These are phyloP conservation scores for Hysterangium stoloniferum DNA, from an alignment of 768 basidiomycete genomes.

Conservation along the genomic window DNA sequence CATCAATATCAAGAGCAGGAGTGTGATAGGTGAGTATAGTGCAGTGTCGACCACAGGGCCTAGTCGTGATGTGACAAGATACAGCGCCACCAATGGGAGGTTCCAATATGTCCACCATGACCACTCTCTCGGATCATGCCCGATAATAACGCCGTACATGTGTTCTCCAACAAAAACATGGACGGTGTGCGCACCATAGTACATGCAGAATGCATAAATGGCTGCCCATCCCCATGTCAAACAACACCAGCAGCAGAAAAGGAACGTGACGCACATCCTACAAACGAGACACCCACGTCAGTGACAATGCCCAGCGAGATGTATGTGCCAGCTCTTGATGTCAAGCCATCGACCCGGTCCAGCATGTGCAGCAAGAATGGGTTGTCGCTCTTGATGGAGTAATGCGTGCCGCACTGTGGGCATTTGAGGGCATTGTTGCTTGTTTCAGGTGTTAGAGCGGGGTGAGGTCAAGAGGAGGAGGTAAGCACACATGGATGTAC, in stretches of 20 bases:
- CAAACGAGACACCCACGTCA: slow-evolving; percentile 45
- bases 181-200: slow-evolving; percentile 68
- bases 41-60: slow-evolving; percentile 17
- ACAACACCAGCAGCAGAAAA: not conserved
- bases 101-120: slow-evolving; percentile 70
- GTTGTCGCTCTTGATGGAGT: slow-evolving; percentile 55
- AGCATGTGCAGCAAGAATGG: slow-evolving; percentile 44
- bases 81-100: slow-evolving; percentile 62
- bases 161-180: slow-evolving; percentile 57
- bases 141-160: slow-evolving; percentile 59
- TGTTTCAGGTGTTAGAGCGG: not conserved
- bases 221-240: slow-evolving; percentile 22
- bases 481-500: slow-evolving; percentile 59
- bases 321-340: slow-evolving; percentile 45
- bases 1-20: slow-evolving; percentile 26
- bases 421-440: slow-evolving; percentile 63
- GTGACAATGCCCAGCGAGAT: slow-evolving; percentile 45
- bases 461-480: too few relatives aligned
- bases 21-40: slow-evolving; percentile 22
- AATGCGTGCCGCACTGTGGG: slow-evolving; percentile 62
- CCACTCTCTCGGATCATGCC: slow-evolving; percentile 66
- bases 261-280: slow-evolving; percentile 44
- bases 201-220: slow-evolving; percentile 43
- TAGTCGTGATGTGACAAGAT: slow-evolving; percentile 53
- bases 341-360: slow-evolving; percentile 38